phyloP scores from a whole-genome alignment of 805 yeast genomes.

The Candida incommunis region DNA sequence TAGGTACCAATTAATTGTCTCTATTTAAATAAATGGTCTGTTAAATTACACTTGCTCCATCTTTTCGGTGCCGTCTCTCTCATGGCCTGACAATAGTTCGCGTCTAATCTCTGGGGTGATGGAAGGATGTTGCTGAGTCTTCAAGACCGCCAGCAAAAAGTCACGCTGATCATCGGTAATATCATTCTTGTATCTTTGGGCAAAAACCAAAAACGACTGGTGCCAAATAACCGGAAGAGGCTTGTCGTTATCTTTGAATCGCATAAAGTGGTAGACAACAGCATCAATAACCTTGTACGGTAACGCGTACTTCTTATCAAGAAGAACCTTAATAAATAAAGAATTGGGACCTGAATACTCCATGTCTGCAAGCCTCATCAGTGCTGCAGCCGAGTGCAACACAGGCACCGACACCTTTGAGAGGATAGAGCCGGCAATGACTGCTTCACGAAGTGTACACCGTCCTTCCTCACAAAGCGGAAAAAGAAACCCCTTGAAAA shows the following conservation, averaged over 20 bases:
- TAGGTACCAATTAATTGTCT: too few relatives aligned
- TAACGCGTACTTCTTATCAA: constrained; percentile 90
- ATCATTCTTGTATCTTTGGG: constrained; percentile 93
- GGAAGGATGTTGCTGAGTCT: constrained; percentile 77
- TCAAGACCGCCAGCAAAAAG: constrained; percentile 75
- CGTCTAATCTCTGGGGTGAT: constrained; percentile 92
- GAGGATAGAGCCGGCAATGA: constrained; percentile 85
- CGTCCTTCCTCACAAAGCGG: constrained; percentile 72
- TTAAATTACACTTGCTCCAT: constrained; percentile 20
- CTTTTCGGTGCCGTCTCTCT: constrained; percentile 12
- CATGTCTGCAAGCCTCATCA: constrained; percentile 65
- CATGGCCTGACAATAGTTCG: constrained; percentile 69
- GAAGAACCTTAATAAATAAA: constrained; percentile 73
- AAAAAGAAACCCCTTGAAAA: constrained; percentile 88
- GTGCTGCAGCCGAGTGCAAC: constrained; percentile 90
- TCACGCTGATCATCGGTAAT: constrained; percentile 98
- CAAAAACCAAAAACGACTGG: constrained; percentile 85
- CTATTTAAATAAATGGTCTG: too few relatives aligned
- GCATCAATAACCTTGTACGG: constrained; percentile 96
- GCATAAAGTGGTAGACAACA: constrained; percentile 84
- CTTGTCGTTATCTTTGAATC: constrained; percentile 48
- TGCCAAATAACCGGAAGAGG: constrained; percentile 94
- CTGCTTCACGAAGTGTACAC: constrained; percentile 86
- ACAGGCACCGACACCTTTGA: constrained; percentile 86
- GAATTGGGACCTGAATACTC: constrained; percentile 84